Evolutionary conservation across 257 asterid genomes (phyloP).

Genomic region (Solanum dulcamara): DNA sequence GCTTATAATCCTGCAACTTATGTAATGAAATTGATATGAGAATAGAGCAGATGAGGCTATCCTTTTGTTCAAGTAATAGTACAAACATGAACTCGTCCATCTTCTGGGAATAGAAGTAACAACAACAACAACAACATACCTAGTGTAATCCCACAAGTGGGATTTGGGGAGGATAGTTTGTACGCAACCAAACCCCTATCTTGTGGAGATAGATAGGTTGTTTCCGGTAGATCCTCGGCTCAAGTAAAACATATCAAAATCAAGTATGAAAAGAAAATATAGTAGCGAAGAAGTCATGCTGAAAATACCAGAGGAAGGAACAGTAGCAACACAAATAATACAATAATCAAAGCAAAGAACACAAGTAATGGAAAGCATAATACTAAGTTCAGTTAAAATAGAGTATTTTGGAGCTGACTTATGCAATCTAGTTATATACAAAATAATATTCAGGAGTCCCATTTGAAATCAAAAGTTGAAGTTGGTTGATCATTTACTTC

Average conservation of each 20-base stretch:
- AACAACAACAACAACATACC: not conserved
- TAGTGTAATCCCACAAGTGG: not conserved
- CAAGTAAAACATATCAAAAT: not conserved
- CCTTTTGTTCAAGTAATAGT: not conserved
- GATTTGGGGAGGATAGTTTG: not conserved
- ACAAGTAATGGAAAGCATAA: not conserved
- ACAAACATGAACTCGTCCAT: not conserved
- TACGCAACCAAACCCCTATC: not conserved
- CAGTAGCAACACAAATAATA: not conserved
- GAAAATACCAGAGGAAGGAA: not conserved
- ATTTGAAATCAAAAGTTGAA: not conserved
- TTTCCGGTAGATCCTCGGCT: not conserved
- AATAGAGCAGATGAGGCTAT: not conserved
- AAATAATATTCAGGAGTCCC: not conserved
- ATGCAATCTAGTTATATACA: not conserved
- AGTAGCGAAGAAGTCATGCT: not conserved
- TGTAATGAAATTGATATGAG: not conserved
- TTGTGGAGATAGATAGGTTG: not conserved
- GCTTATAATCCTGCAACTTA: not conserved
- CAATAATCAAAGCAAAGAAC: not conserved
- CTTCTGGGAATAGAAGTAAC: not conserved
- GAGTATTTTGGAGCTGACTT: not conserved
- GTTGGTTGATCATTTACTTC: not conserved
- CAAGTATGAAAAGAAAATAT: not conserved
- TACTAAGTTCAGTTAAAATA: not conserved